phyloP scores from a whole-genome alignment of 2,329 filamentous ascomycete genomes.

The Fusarium sp. region DNA sequence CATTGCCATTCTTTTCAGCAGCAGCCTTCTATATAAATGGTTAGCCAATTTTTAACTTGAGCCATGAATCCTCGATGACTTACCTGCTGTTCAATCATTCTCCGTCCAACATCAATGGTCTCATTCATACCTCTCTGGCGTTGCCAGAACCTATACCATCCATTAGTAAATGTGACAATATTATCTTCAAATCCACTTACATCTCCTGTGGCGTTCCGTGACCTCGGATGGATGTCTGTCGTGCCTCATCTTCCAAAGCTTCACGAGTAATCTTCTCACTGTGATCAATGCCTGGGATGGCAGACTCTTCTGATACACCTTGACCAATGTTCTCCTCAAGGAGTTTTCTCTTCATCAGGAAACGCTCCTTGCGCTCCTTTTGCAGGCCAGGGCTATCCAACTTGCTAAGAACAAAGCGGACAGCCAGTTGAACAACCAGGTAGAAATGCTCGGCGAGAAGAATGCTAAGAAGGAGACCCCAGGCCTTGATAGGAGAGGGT shows the following conservation, averaged over 20 bases:
- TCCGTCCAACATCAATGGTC: constrained; percentile 68
- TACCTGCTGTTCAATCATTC: constrained; percentile 64
- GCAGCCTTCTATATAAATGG: constrained; percentile 18
- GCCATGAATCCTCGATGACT: constrained; percentile 3
- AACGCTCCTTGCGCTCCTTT: constrained; percentile 86
- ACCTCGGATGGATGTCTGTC: constrained; percentile 62
- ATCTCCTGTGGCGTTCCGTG: constrained; percentile 64
- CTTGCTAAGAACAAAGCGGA: constrained; percentile 80
- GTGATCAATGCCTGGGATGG: constrained; percentile 60
- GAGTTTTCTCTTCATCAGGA: constrained; percentile 81
- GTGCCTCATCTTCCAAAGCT: constrained; percentile 73
- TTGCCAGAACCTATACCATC: constrained; percentile 67
- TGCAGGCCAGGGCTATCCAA: constrained; percentile 88
- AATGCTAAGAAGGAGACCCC: constrained; percentile 84
- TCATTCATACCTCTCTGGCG: constrained; percentile 70
- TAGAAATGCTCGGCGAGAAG: constrained; percentile 92
- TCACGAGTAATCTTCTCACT: constrained; percentile 74
- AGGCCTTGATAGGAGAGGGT: constrained; percentile 78
- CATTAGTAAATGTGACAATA: constrained; percentile 35
- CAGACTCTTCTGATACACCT: constrained; percentile 63
- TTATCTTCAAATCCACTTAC: constrained; percentile 50
- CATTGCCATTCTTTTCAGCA: constrained; percentile 21
- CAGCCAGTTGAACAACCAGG: constrained; percentile 78
- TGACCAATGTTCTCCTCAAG: constrained; percentile 78
- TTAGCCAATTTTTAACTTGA: constrained; percentile 14